Base-by-base conservation (phyloP, 352 stramenopile species). In the Phytophthora pisi region DNA sequence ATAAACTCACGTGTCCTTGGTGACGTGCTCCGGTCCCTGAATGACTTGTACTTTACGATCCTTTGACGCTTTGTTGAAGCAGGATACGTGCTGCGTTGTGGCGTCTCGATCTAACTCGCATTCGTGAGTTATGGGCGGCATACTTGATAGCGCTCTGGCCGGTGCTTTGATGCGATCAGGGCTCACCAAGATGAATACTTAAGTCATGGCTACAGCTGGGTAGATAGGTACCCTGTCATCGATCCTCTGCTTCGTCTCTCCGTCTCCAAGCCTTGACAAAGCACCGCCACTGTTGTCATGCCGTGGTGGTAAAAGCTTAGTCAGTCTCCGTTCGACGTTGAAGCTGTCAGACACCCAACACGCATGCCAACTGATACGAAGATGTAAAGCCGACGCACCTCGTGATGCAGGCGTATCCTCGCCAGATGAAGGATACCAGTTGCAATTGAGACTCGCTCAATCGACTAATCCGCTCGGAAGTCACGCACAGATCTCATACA, bases 191-290 rank as follows among this genome's bases (percentile, higher is more conserved):
- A 53, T 13, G 40, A 34, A 59, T 65, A 16, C 15, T 57, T 70
- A 55, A 65, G 54, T 38, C 28, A 69, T 64, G 51, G 36, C 51
- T 65, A 58, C 62, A 59, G 62, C 62, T 69, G 55, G 45, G 31
- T 55, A 49, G 62, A 43, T 69, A 45, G n/a, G n/a, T n/a, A n/a
- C 46, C 40, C 31, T 40, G 24, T 51, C 54, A 51, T 42, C 45
- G 24, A 24, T 53, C 43, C 20, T 61, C 59, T 40, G 43, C 45
- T 58, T 54, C 34, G 61, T 42, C 55, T 65, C 64, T 51, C 46
- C 34, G 24, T 23, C 42, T 56, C 4, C n/a, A 20, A 20, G 20
- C 20, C 20, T 20, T 20, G 20, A 1, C 20, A 20, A 20, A 1
- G 20, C 20, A 20, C 20, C 20, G 20, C 63, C 59, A 65, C 63